These are phyloP conservation scores for Thelephora aurantiotincta DNA, from an alignment of 768 basidiomycete species.

Conservation along the genomic window DNA sequence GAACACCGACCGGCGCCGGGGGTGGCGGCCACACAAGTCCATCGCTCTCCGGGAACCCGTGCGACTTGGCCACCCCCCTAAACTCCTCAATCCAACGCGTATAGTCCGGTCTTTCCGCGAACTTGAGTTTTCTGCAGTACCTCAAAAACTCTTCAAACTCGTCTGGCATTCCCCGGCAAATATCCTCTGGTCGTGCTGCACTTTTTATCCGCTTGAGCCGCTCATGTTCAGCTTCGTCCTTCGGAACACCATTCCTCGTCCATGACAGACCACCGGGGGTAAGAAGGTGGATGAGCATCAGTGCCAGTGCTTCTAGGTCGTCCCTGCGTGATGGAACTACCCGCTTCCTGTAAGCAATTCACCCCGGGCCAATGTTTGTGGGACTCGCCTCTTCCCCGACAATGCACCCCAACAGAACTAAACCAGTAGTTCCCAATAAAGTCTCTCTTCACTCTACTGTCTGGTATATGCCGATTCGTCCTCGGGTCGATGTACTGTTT, in stretches of 20 bases:
- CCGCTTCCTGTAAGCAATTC: not conserved
- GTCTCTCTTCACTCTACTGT: conserved; percentile 51
- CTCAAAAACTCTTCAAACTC: conserved; percentile 68
- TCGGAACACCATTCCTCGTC: conserved; percentile 74
- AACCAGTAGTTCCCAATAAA: conserved; percentile 85
- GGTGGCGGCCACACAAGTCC: conserved; percentile 62
- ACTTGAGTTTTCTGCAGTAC: conserved; percentile 56
- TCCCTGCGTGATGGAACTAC: conserved; percentile 68
- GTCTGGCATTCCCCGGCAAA: conserved; percentile 53
- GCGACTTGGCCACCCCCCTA: conserved; percentile 39
- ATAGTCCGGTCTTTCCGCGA: conserved; percentile 60
- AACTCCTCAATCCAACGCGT: conserved; percentile 52
- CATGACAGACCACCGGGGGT: conserved; percentile 64
- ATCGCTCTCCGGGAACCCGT: conserved; percentile 43
- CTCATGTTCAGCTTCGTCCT: conserved; percentile 47
- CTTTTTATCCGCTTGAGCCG: conserved; percentile 53
- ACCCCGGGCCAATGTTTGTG: not conserved
- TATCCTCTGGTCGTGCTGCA: conserved; percentile 42
- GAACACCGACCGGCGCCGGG: conserved; percentile 14
- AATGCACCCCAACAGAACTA: conserved; percentile 64
- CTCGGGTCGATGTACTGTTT: conserved; percentile 58
- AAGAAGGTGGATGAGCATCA: conserved; percentile 72
- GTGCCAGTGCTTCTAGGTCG: conserved; percentile 61
- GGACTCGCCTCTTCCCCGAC: conserved; percentile 52
- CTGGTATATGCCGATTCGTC: conserved; percentile 57